Base-by-base conservation (phyloP, 2,329 filamentous ascomycete genomes). In the Penicillium hesseltinei region DNA sequence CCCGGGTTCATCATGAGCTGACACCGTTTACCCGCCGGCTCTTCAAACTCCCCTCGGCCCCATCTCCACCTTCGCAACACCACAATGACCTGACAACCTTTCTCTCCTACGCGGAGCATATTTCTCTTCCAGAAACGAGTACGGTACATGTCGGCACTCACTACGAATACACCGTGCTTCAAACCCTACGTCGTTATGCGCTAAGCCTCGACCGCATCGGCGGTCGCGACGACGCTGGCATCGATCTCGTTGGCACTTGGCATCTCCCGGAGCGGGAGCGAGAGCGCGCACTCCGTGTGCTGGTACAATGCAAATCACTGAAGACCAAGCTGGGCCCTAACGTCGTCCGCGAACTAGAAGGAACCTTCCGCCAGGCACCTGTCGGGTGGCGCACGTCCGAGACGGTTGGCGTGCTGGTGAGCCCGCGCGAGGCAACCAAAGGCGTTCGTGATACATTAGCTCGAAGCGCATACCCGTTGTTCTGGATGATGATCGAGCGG, bases 401-500 rank as follows among this genome's bases (percentile, higher is more conserved):
- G 15, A 85, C 89, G 6, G 71, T 96, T 35, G 92, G 86, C 0
- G 68, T 96, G 17, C 74, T 97, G 53, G 88, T 89, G 25, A 83
- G 85, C 4, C 85, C 87, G 61, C 80, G 82, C 59, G 80, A 85
- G 52, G 89, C 91, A 33, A 96, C 92, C 0, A 89, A 85, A 68
- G 93, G 92, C 1, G 86, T 95, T 3, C 78, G 90, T 56, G 86
- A 91, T 47, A 86, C 90, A 25, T 69, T 97, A 63, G 81, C 82
- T 5, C 78, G 84, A 57, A 89, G 88, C 68, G 73, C 77, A 38
- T 86, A 83, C 77, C 89, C 91, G 0, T 83, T 96, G 80, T 86
- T 87, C 0, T 95, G 78, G 77, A 72, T 79, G 66, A 71, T 78
- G 67, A 71, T 78, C 57, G 74, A 75, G 57, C 56, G 69, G 51